Conservation (phyloP, 371 early-diverging fungal genomes). For the Blakeslea trispora region DNA sequence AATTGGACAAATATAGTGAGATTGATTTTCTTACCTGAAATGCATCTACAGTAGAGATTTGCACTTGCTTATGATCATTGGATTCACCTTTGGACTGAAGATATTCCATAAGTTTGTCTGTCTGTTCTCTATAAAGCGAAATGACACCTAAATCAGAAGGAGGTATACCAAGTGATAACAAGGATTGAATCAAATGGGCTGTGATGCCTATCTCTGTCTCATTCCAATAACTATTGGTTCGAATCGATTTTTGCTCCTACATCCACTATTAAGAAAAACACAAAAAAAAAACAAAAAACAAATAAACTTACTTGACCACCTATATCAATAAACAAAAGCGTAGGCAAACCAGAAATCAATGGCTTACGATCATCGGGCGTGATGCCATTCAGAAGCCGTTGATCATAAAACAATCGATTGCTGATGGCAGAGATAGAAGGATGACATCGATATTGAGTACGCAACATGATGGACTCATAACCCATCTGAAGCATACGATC, state of each 20-base stretch:
- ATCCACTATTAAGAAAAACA: neutral
- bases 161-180: constrained; percentile 44
- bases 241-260: constrained; percentile 45
- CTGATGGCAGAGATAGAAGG: constrained; percentile 78
- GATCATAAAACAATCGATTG: constrained; percentile 79
- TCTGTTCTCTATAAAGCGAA: constrained; percentile 72
- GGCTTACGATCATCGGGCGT: constrained; percentile 50
- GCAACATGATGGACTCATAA: constrained; percentile 64
- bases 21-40: constrained; percentile 52
- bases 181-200: constrained; percentile 38
- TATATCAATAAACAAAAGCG: constrained; percentile 72
- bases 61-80: constrained; percentile 26
- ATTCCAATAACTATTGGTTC: constrained; percentile 57
- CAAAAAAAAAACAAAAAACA: too few species aligned
- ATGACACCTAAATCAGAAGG: constrained; percentile 67
- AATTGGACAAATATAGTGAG: neutral
- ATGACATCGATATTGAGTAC: constrained; percentile 93
- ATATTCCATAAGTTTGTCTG: constrained; percentile 46
- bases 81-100: constrained; percentile 21
- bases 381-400: constrained; percentile 62
- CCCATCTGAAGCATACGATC: constrained; percentile 69
- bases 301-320: constrained; percentile 33
- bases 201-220: constrained; percentile 53
- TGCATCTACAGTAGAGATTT: constrained; percentile 81
- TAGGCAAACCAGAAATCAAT: constrained; percentile 60